Base-by-base conservation (phyloP, 2,329 filamentous ascomycete species). In the Fusarium vanettenii region DNA sequence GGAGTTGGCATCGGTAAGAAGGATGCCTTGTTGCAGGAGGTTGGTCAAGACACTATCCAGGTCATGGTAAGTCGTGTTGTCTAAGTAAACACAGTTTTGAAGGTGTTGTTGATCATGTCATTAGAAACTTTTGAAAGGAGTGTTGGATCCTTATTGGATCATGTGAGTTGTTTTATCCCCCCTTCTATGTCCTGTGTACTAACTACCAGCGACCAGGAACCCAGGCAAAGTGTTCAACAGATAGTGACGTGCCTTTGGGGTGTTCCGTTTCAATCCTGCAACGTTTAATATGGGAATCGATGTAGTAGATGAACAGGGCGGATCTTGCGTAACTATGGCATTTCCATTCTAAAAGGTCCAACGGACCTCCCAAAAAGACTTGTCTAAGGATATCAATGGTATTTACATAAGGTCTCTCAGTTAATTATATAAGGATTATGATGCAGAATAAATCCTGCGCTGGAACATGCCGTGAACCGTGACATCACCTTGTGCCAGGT, bases 321-420 rank as follows among this genome's bases (percentile, higher is more conserved):
- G 16, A 39, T 18, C 37, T n/a, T 41, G 18, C 18, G 3, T 37
- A 37, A 18, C 5, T 2, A 39, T 39, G 18, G 1, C 18, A n/a
- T n/a, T 39, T 10, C 2, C 37, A 39, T n/a, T n/a, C 16, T 5
- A n/a, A 41, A n/a, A 41, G 4, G 37, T 18, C 5, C 9, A n/a
- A 9, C 37, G 8, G 10, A n/a, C 2, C 18, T 41, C 18, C 9
- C 9, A n/a, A 39, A 5, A 9, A 6, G 9, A 9, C 37, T 41
- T 41, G 5, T 9, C 1, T 2, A n/a, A 11, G 37, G n/a, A n/a
- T 3, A 41, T 11, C 4, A 41, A n/a, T 11, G 18, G 37, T n/a
- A 9, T 10, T n/a, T 4, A 1, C 18, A n/a, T 41, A n/a, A 41
- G 4, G 1, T 5, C 0, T 1, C n/a, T 41, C 9, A 41, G 4